These are phyloP conservation scores for Bassia scoparia DNA, from an alignment of 148 eudicot genomes.

Conservation along the genomic window DNA sequence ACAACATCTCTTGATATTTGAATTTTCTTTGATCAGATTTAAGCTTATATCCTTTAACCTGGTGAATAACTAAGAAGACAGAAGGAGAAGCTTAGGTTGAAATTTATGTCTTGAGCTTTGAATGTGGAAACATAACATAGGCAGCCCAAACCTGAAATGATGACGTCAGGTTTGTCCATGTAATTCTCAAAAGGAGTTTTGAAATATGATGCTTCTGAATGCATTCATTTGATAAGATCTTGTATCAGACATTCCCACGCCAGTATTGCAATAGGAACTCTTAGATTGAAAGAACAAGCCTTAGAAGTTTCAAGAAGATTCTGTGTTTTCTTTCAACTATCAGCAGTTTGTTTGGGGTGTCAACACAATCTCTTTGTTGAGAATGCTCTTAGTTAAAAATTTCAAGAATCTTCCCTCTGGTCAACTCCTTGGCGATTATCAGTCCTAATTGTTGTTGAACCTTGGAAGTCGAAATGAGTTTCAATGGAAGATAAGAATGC, in stretches of 20 bases:
- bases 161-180: neutral
- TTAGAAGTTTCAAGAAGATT: neutral
- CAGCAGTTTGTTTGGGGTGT: neutral
- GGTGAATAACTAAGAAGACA: neutral
- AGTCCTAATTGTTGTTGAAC: neutral
- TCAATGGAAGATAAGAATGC: neutral
- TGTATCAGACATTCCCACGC: neutral
- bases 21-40: neutral
- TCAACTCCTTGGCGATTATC: neutral
- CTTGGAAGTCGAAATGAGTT: neutral
- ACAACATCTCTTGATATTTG: neutral
- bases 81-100: neutral
- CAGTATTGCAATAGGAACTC: neutral
- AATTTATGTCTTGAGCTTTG: neutral
- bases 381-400: constrained; percentile 7
- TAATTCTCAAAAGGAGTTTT: neutral
- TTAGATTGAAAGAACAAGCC: neutral
- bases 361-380: constrained; percentile 20
- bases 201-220: rapidly evolving
- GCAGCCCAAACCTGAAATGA: neutral
- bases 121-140: neutral
- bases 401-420: rapidly evolving
- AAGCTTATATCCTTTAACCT: neutral
- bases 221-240: neutral
- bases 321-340: constrained; percentile 1